Evolutionary conservation across 140 eudicot species (phyloP).

Genomic region (Oenanthe javanica): DNA sequence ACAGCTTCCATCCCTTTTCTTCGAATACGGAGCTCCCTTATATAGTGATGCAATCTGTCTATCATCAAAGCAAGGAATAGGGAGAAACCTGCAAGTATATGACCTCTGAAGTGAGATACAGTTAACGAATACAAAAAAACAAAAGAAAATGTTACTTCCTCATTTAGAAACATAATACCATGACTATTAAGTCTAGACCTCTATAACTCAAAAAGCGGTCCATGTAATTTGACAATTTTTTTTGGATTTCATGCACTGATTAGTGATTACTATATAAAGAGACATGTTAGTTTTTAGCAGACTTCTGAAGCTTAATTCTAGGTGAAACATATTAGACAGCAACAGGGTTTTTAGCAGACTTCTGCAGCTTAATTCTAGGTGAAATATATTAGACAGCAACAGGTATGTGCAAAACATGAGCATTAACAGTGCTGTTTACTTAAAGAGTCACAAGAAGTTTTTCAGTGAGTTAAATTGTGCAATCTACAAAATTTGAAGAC

Average conservation of each 20-base stretch:
- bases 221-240: not conserved
- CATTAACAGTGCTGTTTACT: not conserved
- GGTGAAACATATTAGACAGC: not conserved
- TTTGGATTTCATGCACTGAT: not conserved
- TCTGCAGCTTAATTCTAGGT: not conserved
- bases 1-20: slow-evolving; percentile 73
- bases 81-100: slow-evolving; percentile 55
- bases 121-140: too few species aligned
- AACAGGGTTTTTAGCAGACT: not conserved
- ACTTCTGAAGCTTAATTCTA: not conserved
- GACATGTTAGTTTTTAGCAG: not conserved
- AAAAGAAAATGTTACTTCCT: not conserved
- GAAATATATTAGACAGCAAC: not conserved
- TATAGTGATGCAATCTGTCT: slow-evolving; percentile 87
- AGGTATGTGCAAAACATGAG: not conserved
- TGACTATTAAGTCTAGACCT: not conserved
- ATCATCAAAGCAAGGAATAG: slow-evolving; percentile 83
- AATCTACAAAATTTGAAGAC: not conserved
- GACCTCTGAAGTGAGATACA: not conserved
- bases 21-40: slow-evolving; percentile 76
- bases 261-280: not conserved
- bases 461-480: not conserved
- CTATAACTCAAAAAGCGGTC: not conserved
- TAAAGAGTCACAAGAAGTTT: not conserved
- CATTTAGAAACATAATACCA: not conserved